Evolutionary conservation across 805 yeast species (phyloP).

Genomic region (Debaryomyces hansenii): DNA sequence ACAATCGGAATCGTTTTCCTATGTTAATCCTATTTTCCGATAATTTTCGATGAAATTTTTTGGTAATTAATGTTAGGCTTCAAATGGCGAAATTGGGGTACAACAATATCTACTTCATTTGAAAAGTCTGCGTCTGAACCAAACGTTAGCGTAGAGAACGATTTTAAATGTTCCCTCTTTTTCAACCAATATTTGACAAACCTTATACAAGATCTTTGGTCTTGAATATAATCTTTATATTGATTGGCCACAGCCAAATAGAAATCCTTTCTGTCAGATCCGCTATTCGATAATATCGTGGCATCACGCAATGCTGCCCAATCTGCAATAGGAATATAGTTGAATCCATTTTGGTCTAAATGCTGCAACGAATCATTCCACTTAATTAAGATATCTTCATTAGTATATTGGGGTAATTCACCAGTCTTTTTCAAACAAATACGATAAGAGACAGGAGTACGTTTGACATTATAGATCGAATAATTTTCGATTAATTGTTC

Average conservation of each 20-base stretch:
- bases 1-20: not conserved
- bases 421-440: conserved; percentile 74
- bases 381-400: conserved; percentile 50
- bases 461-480: conserved; percentile 52
- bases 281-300: conserved; percentile 49
- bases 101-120: conserved; percentile 15
- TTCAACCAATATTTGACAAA: conserved; percentile 32
- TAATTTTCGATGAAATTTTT: conserved; percentile 16
- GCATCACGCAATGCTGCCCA: conserved; percentile 85
- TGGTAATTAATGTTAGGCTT: conserved; percentile 29
- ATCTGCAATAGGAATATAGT: conserved; percentile 76
- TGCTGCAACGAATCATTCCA: conserved; percentile 53
- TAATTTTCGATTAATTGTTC: conserved; percentile 64
- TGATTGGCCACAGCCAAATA: conserved; percentile 56
- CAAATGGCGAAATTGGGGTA: conserved; percentile 26
- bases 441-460: conserved; percentile 71
- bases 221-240: conserved; percentile 44
- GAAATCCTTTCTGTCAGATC: conserved; percentile 48
- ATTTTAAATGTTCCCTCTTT: conserved; percentile 21
- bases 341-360: conserved; percentile 55
- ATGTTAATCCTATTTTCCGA: conserved; percentile 1
- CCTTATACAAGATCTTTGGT: conserved; percentile 26
- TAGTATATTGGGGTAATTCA: conserved; percentile 51
- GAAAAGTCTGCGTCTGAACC: conserved; percentile 18
- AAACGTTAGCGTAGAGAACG: conserved; percentile 20